Evolutionary conservation across 306 rosid genomes (phyloP).

Genomic region (Mucuna pruriens): DNA sequence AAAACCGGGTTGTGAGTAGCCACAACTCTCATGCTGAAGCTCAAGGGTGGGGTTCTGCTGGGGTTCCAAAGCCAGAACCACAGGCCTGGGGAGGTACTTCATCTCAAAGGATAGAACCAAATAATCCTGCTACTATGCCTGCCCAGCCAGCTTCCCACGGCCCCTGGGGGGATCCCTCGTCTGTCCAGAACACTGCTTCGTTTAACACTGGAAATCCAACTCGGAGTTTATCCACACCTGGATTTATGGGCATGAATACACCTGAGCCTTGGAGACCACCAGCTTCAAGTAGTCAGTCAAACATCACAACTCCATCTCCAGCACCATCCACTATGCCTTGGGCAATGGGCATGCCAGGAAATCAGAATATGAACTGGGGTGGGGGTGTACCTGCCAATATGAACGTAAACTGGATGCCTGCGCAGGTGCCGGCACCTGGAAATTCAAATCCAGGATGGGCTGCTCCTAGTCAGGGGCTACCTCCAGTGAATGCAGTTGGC

Average conservation of each 20-base stretch:
- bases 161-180: constrained; percentile 64
- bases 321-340: constrained; percentile 61
- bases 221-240: constrained; percentile 52
- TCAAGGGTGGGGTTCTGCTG: constrained; percentile 67
- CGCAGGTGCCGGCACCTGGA: constrained; percentile 60
- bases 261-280: constrained; percentile 81
- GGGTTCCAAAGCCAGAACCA: constrained; percentile 55
- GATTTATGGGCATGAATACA: constrained; percentile 52
- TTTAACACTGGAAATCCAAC: constrained; percentile 59
- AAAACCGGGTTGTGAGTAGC: constrained; percentile 52
- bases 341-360: constrained; percentile 71
- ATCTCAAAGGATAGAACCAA: constrained; percentile 62
- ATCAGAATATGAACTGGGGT: constrained; percentile 67
- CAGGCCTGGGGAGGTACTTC: constrained; percentile 60
- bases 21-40: constrained; percentile 53
- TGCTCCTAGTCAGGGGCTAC: constrained; percentile 64
- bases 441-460: constrained; percentile 77
- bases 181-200: constrained; percentile 56
- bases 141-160: constrained; percentile 64
- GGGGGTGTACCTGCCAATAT: constrained; percentile 66
- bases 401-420: constrained; percentile 69
- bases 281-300: constrained; percentile 60
- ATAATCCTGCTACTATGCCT: constrained; percentile 54
- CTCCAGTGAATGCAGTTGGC: constrained; percentile 53
- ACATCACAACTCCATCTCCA: constrained; percentile 53